These are phyloP conservation scores for Globisporangium rhizosaccharum DNA, from an alignment of 352 stramenopile genomes.

Conservation along the genomic window DNA sequence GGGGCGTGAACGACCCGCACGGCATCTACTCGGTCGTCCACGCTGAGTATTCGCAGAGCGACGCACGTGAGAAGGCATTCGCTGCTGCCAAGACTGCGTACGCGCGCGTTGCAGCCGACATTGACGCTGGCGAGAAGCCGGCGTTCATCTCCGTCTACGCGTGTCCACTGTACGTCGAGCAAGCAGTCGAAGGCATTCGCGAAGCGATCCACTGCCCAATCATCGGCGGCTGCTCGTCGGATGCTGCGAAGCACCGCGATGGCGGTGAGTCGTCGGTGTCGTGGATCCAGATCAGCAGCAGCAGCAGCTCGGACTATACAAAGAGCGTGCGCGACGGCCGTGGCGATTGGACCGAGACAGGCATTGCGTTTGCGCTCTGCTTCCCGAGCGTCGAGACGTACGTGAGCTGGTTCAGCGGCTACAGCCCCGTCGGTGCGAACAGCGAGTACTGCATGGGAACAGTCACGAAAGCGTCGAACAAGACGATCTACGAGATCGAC, in stretches of 20 bases:
- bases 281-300: slow-evolving; percentile 87
- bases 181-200: slow-evolving; percentile 78
- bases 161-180: slow-evolving; percentile 75
- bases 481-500: slow-evolving; percentile 85
- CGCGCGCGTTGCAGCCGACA: slow-evolving; percentile 38
- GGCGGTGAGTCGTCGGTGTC: slow-evolving; percentile 52
- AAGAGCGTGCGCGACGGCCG: slow-evolving; percentile 66
- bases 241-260: slow-evolving; percentile 66
- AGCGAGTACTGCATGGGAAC: slow-evolving; percentile 82
- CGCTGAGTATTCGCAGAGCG: slow-evolving; percentile 73
- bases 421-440: slow-evolving; percentile 68
- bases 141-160: slow-evolving; percentile 80
- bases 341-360: slow-evolving; percentile 80
- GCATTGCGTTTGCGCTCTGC: slow-evolving; percentile 75
- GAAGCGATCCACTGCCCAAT: slow-evolving; percentile 77
- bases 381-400: slow-evolving; percentile 85
- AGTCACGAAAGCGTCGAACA: slow-evolving; percentile 81
- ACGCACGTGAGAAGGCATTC: slow-evolving; percentile 74
- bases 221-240: slow-evolving; percentile 78
- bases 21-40: slow-evolving; percentile 81
- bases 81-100: slow-evolving; percentile 65
- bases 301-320: slow-evolving; percentile 72
- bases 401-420: slow-evolving; percentile 85
- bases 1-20: slow-evolving; percentile 81
- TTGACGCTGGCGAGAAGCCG: slow-evolving; percentile 65